phyloP scores from a whole-genome alignment of 495 filamentous ascomycete genomes.

The Cercophora scortea region DNA sequence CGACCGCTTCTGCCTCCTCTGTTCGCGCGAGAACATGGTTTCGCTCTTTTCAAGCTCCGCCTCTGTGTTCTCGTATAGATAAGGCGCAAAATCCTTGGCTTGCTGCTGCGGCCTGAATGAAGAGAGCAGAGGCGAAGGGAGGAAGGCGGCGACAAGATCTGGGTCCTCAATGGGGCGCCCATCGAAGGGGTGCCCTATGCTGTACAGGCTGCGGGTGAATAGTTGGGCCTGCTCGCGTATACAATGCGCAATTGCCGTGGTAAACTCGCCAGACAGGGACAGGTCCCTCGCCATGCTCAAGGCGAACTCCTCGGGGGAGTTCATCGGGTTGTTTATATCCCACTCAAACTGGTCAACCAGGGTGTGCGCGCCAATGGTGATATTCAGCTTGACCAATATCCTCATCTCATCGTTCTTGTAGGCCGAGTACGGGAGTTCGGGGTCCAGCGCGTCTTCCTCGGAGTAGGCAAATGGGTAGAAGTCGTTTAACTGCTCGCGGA shows the following conservation, averaged over 20 bases:
- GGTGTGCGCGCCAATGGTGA: constrained; percentile 92
- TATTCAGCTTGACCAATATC: constrained; percentile 89
- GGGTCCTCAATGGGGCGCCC: constrained; percentile 87
- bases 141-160: constrained; percentile 75
- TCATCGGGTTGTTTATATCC: constrained; percentile 92
- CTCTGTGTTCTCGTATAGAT: constrained; percentile 89
- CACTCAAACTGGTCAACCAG: constrained; percentile 97
- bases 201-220: constrained; percentile 89
- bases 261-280: constrained; percentile 92
- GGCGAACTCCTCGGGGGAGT: constrained; percentile 92
- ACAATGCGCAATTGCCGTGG: constrained; percentile 92
- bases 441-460: constrained; percentile 84
- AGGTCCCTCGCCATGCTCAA: constrained; percentile 79
- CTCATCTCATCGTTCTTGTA: constrained; percentile 99
- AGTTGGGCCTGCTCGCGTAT: constrained; percentile 93
- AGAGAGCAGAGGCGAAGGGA: constrained; percentile 73
- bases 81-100: constrained; percentile 86
- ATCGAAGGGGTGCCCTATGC: constrained; percentile 89
- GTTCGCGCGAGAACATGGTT: constrained; percentile 85
- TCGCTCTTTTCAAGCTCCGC: constrained; percentile 85
- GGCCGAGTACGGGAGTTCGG: constrained; percentile 80
- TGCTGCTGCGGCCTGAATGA: constrained; percentile 84
- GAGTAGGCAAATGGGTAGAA: constrained; percentile 87
- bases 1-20: constrained; percentile 87
- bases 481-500: constrained; percentile 85